phyloP scores from a whole-genome alignment of 176 grass and related monocot genomes.

The Phyllostachys edulis region DNA sequence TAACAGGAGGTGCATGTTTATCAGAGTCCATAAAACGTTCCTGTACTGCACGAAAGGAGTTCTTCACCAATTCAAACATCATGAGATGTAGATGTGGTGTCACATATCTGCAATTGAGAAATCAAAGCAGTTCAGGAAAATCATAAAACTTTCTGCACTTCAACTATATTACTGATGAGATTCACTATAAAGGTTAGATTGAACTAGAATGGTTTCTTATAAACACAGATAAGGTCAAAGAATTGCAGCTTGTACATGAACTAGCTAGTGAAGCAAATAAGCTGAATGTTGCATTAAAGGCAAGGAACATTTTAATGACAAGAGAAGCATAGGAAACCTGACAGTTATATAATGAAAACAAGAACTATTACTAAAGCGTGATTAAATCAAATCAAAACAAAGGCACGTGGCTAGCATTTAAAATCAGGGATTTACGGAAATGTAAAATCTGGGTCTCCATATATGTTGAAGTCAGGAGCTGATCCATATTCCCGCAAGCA shows the following conservation, averaged over 20 bases:
- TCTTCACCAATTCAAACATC: slow-evolving; percentile 95
- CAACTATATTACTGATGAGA: not conserved
- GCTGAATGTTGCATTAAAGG: not conserved
- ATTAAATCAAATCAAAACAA: not conserved
- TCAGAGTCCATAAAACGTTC: slow-evolving; percentile 85
- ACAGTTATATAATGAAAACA: not conserved
- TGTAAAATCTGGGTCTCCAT: slow-evolving; percentile 82
- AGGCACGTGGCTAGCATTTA: not conserved
- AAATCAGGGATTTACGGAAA: slow-evolving; percentile 64
- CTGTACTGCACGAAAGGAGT: slow-evolving; percentile 95
- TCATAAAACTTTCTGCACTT: not conserved
- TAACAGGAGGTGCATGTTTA: slow-evolving; percentile 69
- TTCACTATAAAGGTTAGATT: not conserved
- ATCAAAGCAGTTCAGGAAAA: slow-evolving; percentile 6
- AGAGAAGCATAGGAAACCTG: not conserved
- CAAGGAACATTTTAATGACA: not conserved
- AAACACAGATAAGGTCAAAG: not conserved
- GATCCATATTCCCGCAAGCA: slow-evolving; percentile 87
- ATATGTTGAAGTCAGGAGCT: slow-evolving; percentile 83
- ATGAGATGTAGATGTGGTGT: slow-evolving; percentile 87
- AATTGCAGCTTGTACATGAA: not conserved
- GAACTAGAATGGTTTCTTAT: not conserved
- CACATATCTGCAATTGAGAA: slow-evolving; percentile 64
- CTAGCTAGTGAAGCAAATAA: not conserved
- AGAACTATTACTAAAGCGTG: not conserved